These are phyloP conservation scores for Kodamaea suecica DNA, from an alignment of 1,139 yeast species.

Conservation along the genomic window DNA sequence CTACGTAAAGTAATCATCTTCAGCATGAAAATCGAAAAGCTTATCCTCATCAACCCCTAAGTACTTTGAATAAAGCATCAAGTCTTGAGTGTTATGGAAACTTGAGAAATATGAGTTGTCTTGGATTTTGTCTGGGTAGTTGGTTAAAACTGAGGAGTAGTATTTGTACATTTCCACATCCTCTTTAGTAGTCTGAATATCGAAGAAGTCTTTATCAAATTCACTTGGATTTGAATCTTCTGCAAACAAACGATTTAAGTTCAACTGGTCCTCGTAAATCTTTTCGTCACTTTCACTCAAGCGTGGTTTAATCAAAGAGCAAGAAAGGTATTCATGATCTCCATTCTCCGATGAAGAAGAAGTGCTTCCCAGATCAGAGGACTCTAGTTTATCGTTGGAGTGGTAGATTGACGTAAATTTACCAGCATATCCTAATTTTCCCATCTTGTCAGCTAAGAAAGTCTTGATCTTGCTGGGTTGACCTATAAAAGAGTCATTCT, in stretches of 20 bases:
- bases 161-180: constrained; percentile 18
- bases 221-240: background rate
- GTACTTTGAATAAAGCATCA: constrained; percentile 23
- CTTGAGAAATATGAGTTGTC: constrained; percentile 2
- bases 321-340: constrained; percentile 1
- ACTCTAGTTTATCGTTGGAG: background rate
- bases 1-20: constrained; percentile 29
- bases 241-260: constrained; percentile 5
- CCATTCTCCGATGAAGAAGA: constrained; percentile 3
- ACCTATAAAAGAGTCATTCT: constrained; percentile 11
- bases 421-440: constrained; percentile 27
- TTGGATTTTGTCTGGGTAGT: constrained; percentile 1
- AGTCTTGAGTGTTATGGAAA: constrained; percentile 15
- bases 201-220: constrained; percentile 1
- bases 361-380: constrained; percentile 5
- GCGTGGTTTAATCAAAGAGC: constrained; percentile 3
- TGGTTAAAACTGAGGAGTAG: constrained; percentile 13
- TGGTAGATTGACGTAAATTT: constrained; percentile 4
- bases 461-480: constrained; percentile 28
- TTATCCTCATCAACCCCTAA: constrained; percentile 27
- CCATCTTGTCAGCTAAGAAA: constrained; percentile 33
- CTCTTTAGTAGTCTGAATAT: constrained; percentile 11
- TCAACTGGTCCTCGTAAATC: constrained; percentile 11
- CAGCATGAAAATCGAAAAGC: constrained; percentile 22
- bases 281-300: constrained; percentile 10